A percentile compares a stretch with the other conserved stretches of the same genome.
Conservation (phyloP, 768 basidiomycete species). For the Boletus reticuloceps region DNA sequence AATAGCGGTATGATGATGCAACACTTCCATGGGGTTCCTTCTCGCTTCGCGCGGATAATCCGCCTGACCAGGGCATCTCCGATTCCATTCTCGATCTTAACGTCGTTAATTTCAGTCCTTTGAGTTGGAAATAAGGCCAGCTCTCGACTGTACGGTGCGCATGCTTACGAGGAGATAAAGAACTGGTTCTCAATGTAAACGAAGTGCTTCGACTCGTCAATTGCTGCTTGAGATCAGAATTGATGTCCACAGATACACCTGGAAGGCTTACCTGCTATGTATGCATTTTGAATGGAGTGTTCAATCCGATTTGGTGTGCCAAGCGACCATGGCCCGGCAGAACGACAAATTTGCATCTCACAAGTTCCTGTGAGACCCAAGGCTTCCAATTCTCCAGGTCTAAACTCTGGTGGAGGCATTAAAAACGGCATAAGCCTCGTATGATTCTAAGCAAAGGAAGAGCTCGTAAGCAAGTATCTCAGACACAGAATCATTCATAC, state of each 20-base stretch:
- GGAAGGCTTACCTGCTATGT: slow-evolving; percentile 66
- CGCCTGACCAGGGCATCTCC: slow-evolving; percentile 92
- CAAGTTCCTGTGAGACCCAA: slow-evolving; percentile 92
- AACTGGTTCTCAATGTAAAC: slow-evolving; percentile 98
- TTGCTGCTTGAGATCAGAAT: slow-evolving; percentile 49
- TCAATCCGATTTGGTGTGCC: slow-evolving; percentile 85
- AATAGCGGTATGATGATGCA: slow-evolving; percentile 89
- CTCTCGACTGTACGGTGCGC: not conserved
- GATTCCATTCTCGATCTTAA: slow-evolving; percentile 88
- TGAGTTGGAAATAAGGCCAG: not conserved
- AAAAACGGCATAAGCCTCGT: slow-evolving; percentile 90
- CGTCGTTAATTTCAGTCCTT: slow-evolving; percentile 82
- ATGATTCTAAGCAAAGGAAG: slow-evolving; percentile 63
- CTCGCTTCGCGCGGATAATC: slow-evolving; percentile 82
- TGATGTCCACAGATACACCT: not conserved
- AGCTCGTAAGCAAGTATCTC: not conserved
- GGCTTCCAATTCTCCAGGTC: slow-evolving; percentile 67
- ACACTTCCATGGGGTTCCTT: slow-evolving; percentile 84
- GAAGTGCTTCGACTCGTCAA: slow-evolving; percentile 92
- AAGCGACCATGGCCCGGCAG: slow-evolving; percentile 94
- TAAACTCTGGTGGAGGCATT: slow-evolving; percentile 91
- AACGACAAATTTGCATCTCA: slow-evolving; percentile 95
- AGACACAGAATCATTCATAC: slow-evolving; percentile 37
- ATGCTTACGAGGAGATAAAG: slow-evolving; percentile 79
- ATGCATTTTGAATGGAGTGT: slow-evolving; percentile 92